Evolutionary conservation across 148 eudicot species (phyloP), one percentile per base, ranked within the genome.

Genomic region (Fagopyrum esculentum): DNA sequence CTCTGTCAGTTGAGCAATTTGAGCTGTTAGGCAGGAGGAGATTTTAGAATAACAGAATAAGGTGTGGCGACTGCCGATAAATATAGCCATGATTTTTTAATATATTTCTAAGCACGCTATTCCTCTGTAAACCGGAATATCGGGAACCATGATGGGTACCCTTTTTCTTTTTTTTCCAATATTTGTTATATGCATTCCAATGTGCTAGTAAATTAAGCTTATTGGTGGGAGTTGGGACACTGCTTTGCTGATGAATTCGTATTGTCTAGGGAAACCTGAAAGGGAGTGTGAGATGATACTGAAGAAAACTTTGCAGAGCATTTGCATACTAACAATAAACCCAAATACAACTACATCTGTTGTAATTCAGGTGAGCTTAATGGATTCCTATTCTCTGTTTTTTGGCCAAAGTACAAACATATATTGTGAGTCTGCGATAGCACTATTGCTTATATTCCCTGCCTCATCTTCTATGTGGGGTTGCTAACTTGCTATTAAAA

Each of bases 341-440:
- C 98, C 97, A 45, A 91, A 91, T 84, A 93, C 97, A 55, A 93
- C 97, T 57, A 93, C 98, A 40, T 82, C 97, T 55, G 74, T 93
- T 45, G 85, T 91, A 78, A 63, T 93, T 75, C 97, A 91, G 91
- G 98, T 91, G 79, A 76, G 35, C 63, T 57, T 19, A 57, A 17
- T 57, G 30, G n/a, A 57, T 57, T 57, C 35, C 22, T 57, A 57
- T 35, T 35, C 30, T 5, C 63, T 19, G 3, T 57, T 22, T 6
- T 57, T 57, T 57, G 59, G 15, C 22, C 13, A 55, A 55, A 15
- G 35, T 57, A 17, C 63, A 17, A 19, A 17, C 8, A 57, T 57
- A 9, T 57, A 8, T 2, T 17, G 3, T 57, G 30, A 35, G 40
- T 35, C 40, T 35, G 40, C 2, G 40, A 57, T 57, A 57, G 30